A percentile compares a stretch with the other conserved stretches of the same genome.
phyloP scores from a whole-genome alignment of 2,329 filamentous ascomycete species.

The Thelonectria discophora region DNA sequence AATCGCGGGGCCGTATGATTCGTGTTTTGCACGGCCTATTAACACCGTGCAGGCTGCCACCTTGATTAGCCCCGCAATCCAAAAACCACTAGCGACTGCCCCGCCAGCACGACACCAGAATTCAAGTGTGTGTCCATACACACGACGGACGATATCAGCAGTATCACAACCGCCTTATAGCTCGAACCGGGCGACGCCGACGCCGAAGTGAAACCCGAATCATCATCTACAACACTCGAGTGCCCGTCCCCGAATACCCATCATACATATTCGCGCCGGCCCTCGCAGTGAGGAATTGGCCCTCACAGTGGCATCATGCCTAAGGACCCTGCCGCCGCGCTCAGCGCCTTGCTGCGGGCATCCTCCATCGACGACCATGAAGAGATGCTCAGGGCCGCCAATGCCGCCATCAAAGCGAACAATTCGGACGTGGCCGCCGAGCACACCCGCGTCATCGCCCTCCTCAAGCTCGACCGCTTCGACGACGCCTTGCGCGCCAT shows the following conservation, averaged over 20 bases:
- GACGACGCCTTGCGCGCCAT: slow-evolving; percentile 78
- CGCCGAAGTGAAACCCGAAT: not conserved
- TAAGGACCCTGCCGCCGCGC: slow-evolving; percentile 58
- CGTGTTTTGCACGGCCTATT: no score
- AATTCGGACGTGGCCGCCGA: slow-evolving; percentile 68
- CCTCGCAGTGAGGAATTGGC: slow-evolving; percentile 38
- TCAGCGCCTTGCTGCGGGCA: slow-evolving; percentile 63
- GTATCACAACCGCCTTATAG: slow-evolving; percentile 15
- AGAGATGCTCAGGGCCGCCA: slow-evolving; percentile 72
- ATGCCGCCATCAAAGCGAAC: slow-evolving; percentile 68
- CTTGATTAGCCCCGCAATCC: slow-evolving; percentile 41
- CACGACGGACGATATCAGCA: slow-evolving; percentile 35
- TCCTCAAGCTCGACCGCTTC: slow-evolving; percentile 84
- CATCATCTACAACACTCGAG: not conserved
- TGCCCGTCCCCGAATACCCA: not conserved
- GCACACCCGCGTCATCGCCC: slow-evolving; percentile 75
- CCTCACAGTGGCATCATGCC: slow-evolving; percentile 46
- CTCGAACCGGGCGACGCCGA: slow-evolving; percentile 14
- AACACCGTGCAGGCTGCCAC: slow-evolving; percentile 32
- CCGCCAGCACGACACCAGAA: slow-evolving; percentile 36
- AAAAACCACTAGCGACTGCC: slow-evolving; percentile 40
- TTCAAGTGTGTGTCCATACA: slow-evolving; percentile 17
- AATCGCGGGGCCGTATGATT: slow-evolving; percentile 11
- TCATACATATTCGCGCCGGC: slow-evolving; percentile 9
- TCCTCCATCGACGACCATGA: slow-evolving; percentile 75